Base-by-base conservation (phyloP, 352 stramenopile genomes). In the Globisporangium lucens region DNA sequence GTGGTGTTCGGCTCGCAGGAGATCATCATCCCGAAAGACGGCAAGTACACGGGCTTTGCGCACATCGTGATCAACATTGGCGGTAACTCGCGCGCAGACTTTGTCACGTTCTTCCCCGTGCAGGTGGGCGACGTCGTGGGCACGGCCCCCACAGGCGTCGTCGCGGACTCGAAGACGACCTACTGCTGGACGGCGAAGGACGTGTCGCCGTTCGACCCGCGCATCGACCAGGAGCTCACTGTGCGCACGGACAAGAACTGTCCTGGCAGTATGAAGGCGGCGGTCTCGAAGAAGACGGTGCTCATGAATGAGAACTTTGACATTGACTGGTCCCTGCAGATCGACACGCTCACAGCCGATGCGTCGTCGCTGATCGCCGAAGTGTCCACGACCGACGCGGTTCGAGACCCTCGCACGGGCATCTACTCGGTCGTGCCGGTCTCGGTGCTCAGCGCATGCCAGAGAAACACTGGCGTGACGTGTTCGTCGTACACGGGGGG, bases 1-100 rank as follows among this genome's bases (percentile, higher is more conserved):
- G 83, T 79, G 2, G 78, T 78, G n/a, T 89, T 94, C 38, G 77
- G 75, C 10, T 89, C 80, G 3, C 57, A 85, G 30, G 83, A 92
- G 69, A 74, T 94, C 61, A 73, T 87, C 41, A 79, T 94, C 65
- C 72, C 78, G 17, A 91, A 91, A 66, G 82, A 92, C 36, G 82
- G 79, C 68, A 92, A 91, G 69, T 94, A 92, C 76, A 87, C 85
- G 53, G 85, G 85, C 66, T 90, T 87, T 56, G 85, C 78, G 43
- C 83, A 91, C 66, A 65, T 92, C 38, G 79, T 88, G 38, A 66
- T 92, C 51, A 89, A 84, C 68, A 78, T 92, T 17, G 79, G 71
- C 1, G 83, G 75, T 57, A 85, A 90, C 61, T 84, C 79, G 58
- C 80, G 85, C 12, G 80, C 81, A 43, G 83, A 94, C 67, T 94